phyloP scores from a whole-genome alignment of 352 stramenopile genomes.

The Phytophthora sansomeana region DNA sequence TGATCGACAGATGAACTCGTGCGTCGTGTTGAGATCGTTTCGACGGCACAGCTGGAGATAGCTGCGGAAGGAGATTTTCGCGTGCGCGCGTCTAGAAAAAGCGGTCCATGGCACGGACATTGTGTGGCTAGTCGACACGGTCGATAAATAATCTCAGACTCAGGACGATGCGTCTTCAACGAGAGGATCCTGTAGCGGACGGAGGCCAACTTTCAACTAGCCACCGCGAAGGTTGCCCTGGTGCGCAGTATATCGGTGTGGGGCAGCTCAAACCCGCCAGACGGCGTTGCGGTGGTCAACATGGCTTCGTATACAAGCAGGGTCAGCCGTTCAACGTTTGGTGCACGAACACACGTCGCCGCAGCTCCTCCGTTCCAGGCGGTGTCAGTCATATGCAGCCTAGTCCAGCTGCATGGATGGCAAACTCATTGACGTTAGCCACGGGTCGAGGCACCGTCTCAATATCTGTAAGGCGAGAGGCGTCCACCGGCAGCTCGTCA shows the following conservation, averaged over 20 bases:
- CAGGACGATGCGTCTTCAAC: too few species aligned
- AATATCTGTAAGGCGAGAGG: slow-evolving; percentile 1
- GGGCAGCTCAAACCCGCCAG: too few species aligned
- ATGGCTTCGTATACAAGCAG: background rate
- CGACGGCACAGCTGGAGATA: background rate
- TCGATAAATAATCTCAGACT: too few species aligned
- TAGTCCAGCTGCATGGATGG: background rate
- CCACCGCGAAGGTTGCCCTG: too few species aligned
- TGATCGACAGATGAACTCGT: background rate
- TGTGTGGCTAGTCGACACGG: too few species aligned
- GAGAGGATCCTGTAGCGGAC: too few species aligned
- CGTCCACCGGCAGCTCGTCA: background rate
- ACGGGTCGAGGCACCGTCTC: background rate
- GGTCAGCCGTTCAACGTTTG: background rate
- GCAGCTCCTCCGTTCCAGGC: too few species aligned
- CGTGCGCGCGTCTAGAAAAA: background rate
- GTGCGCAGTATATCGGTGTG: too few species aligned
- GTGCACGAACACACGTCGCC: too few species aligned
- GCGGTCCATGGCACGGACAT: background rate
- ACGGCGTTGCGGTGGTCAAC: slow-evolving; percentile 1
- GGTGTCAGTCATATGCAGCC: background rate
- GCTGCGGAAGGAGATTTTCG: background rate
- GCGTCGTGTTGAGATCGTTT: background rate
- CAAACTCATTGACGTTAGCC: background rate
- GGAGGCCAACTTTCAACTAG: too few species aligned